Base-by-base conservation (phyloP, 2,329 filamentous ascomycete species). In the Polytolypa hystricis region DNA sequence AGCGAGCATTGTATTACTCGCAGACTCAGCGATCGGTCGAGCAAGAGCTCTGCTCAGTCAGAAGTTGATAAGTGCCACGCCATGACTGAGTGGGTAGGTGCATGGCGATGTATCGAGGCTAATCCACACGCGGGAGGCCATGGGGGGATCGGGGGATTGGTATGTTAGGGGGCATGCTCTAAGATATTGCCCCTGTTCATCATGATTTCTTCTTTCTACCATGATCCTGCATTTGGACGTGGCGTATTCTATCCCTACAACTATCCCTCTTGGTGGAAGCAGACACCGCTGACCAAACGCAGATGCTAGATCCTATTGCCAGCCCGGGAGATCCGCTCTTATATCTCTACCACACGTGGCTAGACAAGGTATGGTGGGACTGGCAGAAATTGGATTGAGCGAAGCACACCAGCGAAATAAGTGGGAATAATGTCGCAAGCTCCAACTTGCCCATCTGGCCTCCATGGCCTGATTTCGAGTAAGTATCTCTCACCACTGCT, bases 301-400 rank as follows among this genome's bases (percentile, higher is more conserved):
- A 39, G 37, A 39, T 39, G 37, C n/a, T 17, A n/a, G 29, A 34
- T 16, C n/a, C 18, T 17, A 26, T 34, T 12, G 18, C 37, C 7
- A 30, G 30, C 17, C 62, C 65, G 1, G 56, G 51, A 8, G 64
- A 67, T 30, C 62, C 62, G 4, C 45, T 46, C 17, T 68, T 68
- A 48, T 68, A 55, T 41, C 48, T 67, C 5, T 63, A 67, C 42
- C 64, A 68, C 41, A 53, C 54, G 1, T 55, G 56, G 45, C 59
- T 68, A 19, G 66, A 69, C 40, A 52, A 63, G 8, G 45, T 56
- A 6, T 69, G 56, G 49, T 65, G 60, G 60, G 62, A 58, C 5
- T 69, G 65, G 66, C 65, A 69, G 47, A 62, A 21, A 5, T 17
- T 33, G 14, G 27, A 40, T n/a, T 26, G 28, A 4, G n/a, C 34